A percentile compares a stretch with the other conserved stretches of the same genome.
Evolutionary conservation across 225 moss, liverwort and hornwort species (phyloP).

Genomic region (Asterella californica): DNA sequence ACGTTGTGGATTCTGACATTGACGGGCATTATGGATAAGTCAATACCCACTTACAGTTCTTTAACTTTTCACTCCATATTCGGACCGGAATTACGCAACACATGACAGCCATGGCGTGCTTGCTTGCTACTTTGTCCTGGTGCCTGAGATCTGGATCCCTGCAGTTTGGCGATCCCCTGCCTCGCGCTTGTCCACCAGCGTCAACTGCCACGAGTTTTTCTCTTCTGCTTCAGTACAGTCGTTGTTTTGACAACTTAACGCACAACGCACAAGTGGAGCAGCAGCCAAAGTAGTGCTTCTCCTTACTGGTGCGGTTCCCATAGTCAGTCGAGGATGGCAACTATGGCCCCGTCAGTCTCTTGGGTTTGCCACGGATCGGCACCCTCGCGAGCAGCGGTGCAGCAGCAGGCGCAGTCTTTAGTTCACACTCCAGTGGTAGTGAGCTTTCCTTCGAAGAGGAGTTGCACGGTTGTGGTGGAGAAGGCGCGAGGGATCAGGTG

Average conservation of each 20-base stretch:
- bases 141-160: no score
- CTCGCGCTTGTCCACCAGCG: not conserved
- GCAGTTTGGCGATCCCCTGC: not conserved
- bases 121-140: not conserved
- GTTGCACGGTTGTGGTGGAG: not conserved
- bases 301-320: not conserved
- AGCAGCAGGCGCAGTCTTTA: not conserved
- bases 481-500: slow-evolving; percentile 43
- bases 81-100: not conserved
- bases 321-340: not conserved
- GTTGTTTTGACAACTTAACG: not conserved
- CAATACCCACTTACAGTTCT: no score
- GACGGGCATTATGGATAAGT: no score
- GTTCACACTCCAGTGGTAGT: not conserved
- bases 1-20: no score
- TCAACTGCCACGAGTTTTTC: not conserved
- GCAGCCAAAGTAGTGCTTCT: not conserved
- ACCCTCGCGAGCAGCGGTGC: not conserved
- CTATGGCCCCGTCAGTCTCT: slow-evolving; percentile 12
- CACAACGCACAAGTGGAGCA: not conserved
- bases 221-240: not conserved
- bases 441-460: not conserved
- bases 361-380: slow-evolving; percentile 1
- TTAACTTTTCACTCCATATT: no score
- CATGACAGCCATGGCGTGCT: not conserved